Evolutionary conservation across 2,329 filamentous ascomycete species (phyloP), one percentile per base, ranked within the genome.

Genomic region (Beauveria rudraprayagi): DNA sequence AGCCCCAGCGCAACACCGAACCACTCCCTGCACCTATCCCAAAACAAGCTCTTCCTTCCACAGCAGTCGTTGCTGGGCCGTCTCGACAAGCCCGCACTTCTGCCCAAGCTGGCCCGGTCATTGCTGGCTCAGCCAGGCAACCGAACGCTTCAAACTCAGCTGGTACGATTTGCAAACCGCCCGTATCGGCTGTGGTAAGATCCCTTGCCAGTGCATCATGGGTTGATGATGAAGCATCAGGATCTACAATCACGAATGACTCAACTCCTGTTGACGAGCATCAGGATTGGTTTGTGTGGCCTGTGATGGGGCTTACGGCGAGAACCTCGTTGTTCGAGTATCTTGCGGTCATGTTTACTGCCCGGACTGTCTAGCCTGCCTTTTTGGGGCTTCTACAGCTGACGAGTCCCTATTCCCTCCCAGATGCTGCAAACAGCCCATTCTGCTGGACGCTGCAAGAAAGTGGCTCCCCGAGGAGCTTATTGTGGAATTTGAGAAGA

Each of bases 311-410:
- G 2, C 5, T 1, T 8, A 6, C 1, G 11, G n/a, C 3, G 37
- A 54, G 6, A 41, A n/a, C 2, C 22, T 40, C 14, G 51, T 37
- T n/a, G 22, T 11, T 10, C 14, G 3, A 4, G 37, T n/a, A 6
- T 22, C 51, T 10, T 54, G 51, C 10, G 51, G 34, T 5, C 51
- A 54, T n/a, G 14, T n/a, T 5, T 54, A 54, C 22, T 54, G 51
- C 11, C 51, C 34, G 7, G 51, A 54, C n/a, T 54, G 51, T 26
- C 34, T 54, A 0, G 17, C 51, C 4, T 22, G 22, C 6, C 37
- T 54, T 2, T 54, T 54, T 14, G 22, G 6, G 19, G 19, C 19
- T n/a, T 34, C 51, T 26, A 54, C 34, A 9, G 28, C 34, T 4
- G 22, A 54, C 6, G 51, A 43, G 22, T 54, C 51, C 1, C 22